These are phyloP conservation scores for Dioscorea alata DNA, from an alignment of 106 monocot genomes.

Conservation along the genomic window DNA sequence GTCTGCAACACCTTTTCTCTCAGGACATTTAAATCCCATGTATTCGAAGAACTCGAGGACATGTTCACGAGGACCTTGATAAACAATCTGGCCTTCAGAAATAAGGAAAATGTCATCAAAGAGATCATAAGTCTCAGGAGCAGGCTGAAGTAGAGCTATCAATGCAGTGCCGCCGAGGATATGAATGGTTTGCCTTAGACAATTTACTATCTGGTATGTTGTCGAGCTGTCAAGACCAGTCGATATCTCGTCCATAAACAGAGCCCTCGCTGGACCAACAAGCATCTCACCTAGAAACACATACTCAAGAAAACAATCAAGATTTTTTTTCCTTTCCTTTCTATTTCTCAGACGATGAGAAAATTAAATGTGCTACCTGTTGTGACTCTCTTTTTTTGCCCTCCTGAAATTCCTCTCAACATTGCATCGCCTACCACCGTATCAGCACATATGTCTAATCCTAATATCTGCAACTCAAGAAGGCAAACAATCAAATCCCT, in stretches of 20 bases:
- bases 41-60: constrained; percentile 60
- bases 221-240: constrained; percentile 69
- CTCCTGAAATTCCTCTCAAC: constrained; percentile 65
- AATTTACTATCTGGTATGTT: constrained; percentile 56
- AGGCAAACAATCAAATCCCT: not conserved
- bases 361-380: constrained; percentile 30
- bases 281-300: constrained; percentile 57
- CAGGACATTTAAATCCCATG: constrained; percentile 63
- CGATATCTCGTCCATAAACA: constrained; percentile 78
- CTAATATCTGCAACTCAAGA: constrained; percentile 34
- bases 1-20: constrained; percentile 70
- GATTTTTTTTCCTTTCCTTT: too few species aligned
- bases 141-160: constrained; percentile 61
- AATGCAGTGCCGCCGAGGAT: constrained; percentile 55
- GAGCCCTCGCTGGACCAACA: constrained; percentile 63
- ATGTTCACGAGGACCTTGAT: constrained; percentile 61
- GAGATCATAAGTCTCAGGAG: constrained; percentile 65
- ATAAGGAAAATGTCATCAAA: constrained; percentile 70
- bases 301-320: not conserved
- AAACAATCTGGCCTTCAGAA: constrained; percentile 61
- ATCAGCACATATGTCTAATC: constrained; percentile 66
- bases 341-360: too few species aligned
- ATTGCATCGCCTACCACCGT: constrained; percentile 67
- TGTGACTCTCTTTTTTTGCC: constrained; percentile 68
- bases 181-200: constrained; percentile 49